Evolutionary conservation across 805 yeast genomes (phyloP).

Genomic region (Cyberlindnera sargentensis): DNA sequence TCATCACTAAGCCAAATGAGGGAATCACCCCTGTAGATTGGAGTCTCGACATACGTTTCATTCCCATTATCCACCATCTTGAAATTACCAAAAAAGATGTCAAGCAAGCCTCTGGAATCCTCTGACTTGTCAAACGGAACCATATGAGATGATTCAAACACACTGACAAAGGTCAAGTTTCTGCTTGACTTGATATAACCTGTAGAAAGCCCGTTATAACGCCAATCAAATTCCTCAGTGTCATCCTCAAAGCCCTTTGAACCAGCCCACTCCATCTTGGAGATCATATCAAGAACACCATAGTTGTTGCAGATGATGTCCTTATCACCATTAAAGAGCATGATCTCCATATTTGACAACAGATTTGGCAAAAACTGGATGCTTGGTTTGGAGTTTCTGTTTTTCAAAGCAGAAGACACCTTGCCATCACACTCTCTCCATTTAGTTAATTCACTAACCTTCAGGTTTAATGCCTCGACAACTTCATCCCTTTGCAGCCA

Average conservation of each 20-base stretch:
- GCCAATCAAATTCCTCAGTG: constrained; percentile 35
- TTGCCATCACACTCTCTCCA: constrained; percentile 78
- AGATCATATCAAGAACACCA: constrained; percentile 66
- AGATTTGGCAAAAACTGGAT: constrained; percentile 61
- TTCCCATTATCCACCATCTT: constrained; percentile 11
- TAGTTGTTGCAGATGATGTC: constrained; percentile 83
- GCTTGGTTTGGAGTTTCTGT: constrained; percentile 50
- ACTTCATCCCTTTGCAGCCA: constrained; percentile 46
- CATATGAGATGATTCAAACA: constrained; percentile 85
- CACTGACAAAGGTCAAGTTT: constrained; percentile 69
- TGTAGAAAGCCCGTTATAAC: constrained; percentile 32
- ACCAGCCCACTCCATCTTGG: constrained; percentile 61
- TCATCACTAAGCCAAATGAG: constrained; percentile 7
- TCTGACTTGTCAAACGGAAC: constrained; percentile 79
- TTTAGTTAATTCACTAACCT: constrained; percentile 26
- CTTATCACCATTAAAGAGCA: constrained; percentile 80
- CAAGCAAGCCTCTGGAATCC: constrained; percentile 63
- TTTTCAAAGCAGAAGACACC: constrained; percentile 48
- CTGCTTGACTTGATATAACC: constrained; percentile 49
- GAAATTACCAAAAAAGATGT: constrained; percentile 29
- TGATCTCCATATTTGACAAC: constrained; percentile 48
- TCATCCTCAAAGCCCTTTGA: constrained; percentile 26
- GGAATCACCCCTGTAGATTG: constrained; percentile 12
- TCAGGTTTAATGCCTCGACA: constrained; percentile 46
- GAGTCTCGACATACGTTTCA: constrained; percentile 19